Evolutionary conservation across 805 yeast genomes (phyloP), one percentile per base, ranked within the genome.

Genomic region (Blastobotrys terrestris): DNA sequence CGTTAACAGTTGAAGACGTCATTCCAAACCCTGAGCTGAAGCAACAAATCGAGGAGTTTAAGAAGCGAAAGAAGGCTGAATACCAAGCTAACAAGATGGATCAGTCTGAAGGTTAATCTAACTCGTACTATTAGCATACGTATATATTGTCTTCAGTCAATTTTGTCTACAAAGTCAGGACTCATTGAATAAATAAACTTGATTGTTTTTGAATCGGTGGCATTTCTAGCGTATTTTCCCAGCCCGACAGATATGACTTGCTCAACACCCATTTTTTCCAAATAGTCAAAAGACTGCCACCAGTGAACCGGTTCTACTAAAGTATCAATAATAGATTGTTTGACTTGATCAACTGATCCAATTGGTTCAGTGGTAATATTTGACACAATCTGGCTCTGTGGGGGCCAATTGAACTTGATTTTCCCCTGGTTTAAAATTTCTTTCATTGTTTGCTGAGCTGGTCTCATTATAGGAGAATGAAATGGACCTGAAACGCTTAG

Each of bases 1-100:
- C 98, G 3, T 74, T 94, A 62, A 88, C 81, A 63, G 69, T 92
- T 41, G 97, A 92, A 58, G 97, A 94, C 60, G 96, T 91, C 22
- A 68, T 78, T 19, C 95, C 94, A 16, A 84, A 91, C 69, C 73
- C 71, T 1, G 95, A 84, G 58, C 73, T 91, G 65, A 83, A 77
- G 63, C 63, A 67, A 44, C 77, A 77, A 63, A 89, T 89, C 51
- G 72, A 71, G 44, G 79, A 74, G 35, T 91, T 83, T 67, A 82
- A 77, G 59, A 60, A 53, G 46, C 68, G 72, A 41, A 79, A 77
- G 60, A 72, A 72, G 49, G 53, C 52, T 14, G 57, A 58, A 49
- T 53, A 40, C 31, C 16, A 46, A 22, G 47, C 46, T 22, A 48
- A 48, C 39, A 39, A 40, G 14, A 35, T 42, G 50, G 35, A 26